A percentile compares a stretch with the other conserved stretches of the same genome.
Evolutionary conservation across 73 alveolate species (phyloP).

Genomic region (Tetrahymena thermophila): DNA sequence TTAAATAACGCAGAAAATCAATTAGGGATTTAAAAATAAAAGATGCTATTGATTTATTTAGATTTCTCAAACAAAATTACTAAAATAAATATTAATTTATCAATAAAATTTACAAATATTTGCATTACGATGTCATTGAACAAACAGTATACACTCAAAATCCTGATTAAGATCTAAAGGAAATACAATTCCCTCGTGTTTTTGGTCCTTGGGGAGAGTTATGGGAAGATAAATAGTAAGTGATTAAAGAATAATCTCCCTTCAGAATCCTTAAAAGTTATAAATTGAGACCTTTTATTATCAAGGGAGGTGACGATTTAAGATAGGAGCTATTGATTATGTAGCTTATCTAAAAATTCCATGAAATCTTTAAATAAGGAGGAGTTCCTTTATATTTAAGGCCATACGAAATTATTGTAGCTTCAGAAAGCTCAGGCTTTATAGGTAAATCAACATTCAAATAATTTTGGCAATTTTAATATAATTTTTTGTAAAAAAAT

Average conservation of each 20-base stretch:
- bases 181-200: constrained; percentile 26
- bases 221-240: constrained; percentile 60
- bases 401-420: constrained; percentile 92
- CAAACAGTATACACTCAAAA: constrained; percentile 27
- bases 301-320: constrained; percentile 95
- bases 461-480: background rate
- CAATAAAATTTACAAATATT: background rate
- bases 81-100: background rate
- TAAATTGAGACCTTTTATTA: constrained; percentile 74
- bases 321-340: constrained; percentile 94
- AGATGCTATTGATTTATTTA: constrained; percentile 26
- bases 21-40: constrained; percentile 6
- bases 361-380: constrained; percentile 73
- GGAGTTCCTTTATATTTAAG: constrained; percentile 72
- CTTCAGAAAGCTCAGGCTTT: constrained; percentile 87
- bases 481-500: constrained; percentile 16
- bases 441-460: background rate
- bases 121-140: constrained; percentile 50
- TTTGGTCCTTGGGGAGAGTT: constrained; percentile 84
- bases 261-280: constrained; percentile 70
- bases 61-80: background rate
- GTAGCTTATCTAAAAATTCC: constrained; percentile 82
- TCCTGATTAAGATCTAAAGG: background rate
- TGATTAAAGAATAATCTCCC: constrained; percentile 54
- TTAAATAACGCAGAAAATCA: background rate